Evolutionary conservation across 2,329 filamentous ascomycete species (phyloP).

Genomic region (Aureobasidium lini): DNA sequence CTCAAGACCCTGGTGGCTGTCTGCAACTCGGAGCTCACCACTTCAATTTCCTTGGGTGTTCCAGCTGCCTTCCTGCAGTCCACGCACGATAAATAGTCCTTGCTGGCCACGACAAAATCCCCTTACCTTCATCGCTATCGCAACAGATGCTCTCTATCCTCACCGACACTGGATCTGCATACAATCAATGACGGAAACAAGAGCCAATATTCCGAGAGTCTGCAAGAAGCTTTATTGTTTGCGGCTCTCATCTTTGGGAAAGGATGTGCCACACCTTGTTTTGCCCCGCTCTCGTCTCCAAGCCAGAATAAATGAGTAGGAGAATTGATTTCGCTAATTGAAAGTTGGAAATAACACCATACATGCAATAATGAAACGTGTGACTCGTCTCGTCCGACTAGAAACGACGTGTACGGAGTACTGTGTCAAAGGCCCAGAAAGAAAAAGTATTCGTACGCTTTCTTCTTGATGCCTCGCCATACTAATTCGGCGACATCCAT

Average conservation of each 20-base stretch:
- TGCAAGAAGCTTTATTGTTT: constrained; percentile 1
- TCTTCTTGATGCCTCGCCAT: too few species aligned
- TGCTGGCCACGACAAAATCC: neutral
- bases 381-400: neutral
- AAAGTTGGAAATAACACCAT: neutral
- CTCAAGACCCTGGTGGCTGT: neutral
- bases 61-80: neutral
- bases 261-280: neutral
- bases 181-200: neutral
- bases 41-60: constrained; percentile 8
- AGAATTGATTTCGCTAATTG: neutral
- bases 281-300: neutral
- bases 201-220: neutral
- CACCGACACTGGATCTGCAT: neutral
- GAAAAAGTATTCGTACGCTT: neutral
- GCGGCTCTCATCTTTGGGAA: neutral
- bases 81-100: neutral
- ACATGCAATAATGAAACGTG: neutral
- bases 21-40: neutral
- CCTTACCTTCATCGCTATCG: neutral
- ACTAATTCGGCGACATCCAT: too few species aligned
- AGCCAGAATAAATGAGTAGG: neutral
- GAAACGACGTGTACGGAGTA: neutral
- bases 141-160: neutral
- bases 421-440: too few species aligned